Base-by-base conservation (phyloP, 2,329 filamentous ascomycete genomes). In the Colletotrichum chrysophilum region DNA sequence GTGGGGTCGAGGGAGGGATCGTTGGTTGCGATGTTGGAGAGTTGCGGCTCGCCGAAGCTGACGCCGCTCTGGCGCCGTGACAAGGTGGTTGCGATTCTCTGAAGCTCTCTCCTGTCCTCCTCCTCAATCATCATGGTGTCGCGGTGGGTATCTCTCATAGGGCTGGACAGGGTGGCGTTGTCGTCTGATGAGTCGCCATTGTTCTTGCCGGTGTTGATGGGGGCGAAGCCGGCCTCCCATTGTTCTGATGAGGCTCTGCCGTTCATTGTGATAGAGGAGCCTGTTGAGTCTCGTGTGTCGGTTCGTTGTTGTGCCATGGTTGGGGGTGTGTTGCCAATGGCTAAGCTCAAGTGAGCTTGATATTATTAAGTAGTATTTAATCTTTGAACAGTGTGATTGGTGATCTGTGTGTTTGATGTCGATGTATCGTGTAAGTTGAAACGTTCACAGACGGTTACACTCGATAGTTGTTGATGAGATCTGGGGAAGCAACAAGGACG, bases 51-150 rank as follows among this genome's bases (percentile, higher is more conserved):
- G n/a, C 71, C 77, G 6, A 78, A 77, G 14, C 79, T 77, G 38
- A 77, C 78, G 8, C 82, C 83, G 18, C 81, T 82, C 6, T 83
- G 83, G 1, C 80, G 82, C 1, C 81, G 83, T 1, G 85, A 86
- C 1, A 87, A 81, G 3, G 79, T 82, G 1, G 85, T 86, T 2
- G 86, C 86, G 48, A 87, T 84, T 5, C 81, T 80, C 24, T 84
- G 82, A 16, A 87, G 80, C 71, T 87, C 86, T 3, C 76, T 79
- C n/a, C 81, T 80, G 64, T 84, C 83, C 24, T 78, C 78, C 24
- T 82, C 80, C 5, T 84, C 83, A 36, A 86, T 78, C 52, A 72
- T 69, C 65, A 70, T 66, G 21, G 69, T 74, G 28, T 75, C 70
- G 10, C 64, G 64, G n/a, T 65, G 73, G 64, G 73, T 30, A 28